phyloP scores from a whole-genome alignment of 192 early-diverging fungal genomes.

The Gigaspora rosea region DNA sequence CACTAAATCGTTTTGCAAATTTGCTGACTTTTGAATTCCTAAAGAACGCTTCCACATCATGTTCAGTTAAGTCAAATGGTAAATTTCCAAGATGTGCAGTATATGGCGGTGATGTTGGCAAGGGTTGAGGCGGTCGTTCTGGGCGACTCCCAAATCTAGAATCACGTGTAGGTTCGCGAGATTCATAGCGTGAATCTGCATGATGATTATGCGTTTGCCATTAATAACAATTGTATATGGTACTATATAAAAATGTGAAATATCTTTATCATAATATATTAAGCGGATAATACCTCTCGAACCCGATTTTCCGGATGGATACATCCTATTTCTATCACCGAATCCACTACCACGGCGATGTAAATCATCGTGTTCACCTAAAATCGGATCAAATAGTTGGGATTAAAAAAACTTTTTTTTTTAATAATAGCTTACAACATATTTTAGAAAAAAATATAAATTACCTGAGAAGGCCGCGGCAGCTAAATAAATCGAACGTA shows the following conservation, averaged over 20 bases:
- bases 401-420: not conserved
- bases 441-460: not conserved
- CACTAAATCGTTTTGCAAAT: not conserved
- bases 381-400: not conserved
- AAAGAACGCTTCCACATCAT: constrained; percentile 76
- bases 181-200: constrained; percentile 34
- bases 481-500: constrained; percentile 23
- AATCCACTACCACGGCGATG: constrained; percentile 15
- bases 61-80: constrained; percentile 79
- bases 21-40: constrained; percentile 61
- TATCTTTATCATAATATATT: not conserved
- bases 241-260: not conserved
- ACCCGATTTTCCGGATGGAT: not conserved
- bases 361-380: constrained; percentile 31
- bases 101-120: constrained; percentile 87
- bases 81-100: constrained; percentile 92
- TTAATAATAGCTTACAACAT: not conserved
- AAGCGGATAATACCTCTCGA: constrained; percentile 19
- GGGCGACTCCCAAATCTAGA: constrained; percentile 38
- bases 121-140: constrained; percentile 52
- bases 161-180: constrained; percentile 45
- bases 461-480: constrained; percentile 27
- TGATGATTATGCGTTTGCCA: constrained; percentile 6
- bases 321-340: constrained; percentile 9
- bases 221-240: constrained; percentile 35